Percentiles rank a stretch among this genome's conserved stretches.
phyloP scores from a whole-genome alignment of 163 green algal species.

The Trebouxiophyceae sp. region DNA sequence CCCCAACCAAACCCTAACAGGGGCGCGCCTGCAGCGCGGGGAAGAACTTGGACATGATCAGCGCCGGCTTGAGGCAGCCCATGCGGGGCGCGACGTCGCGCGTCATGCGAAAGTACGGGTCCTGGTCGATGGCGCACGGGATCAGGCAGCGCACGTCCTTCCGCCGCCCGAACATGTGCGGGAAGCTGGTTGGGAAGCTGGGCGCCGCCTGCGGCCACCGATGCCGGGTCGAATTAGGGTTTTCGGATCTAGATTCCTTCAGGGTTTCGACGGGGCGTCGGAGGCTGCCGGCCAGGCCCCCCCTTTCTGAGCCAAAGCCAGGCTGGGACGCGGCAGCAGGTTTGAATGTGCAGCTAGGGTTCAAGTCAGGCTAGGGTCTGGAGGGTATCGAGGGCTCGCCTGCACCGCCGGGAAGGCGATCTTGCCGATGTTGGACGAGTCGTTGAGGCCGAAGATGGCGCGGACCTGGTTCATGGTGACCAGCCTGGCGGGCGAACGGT shows the following conservation, averaged over 20 bases:
- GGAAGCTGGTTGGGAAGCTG: constrained; percentile 87
- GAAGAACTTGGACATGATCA: constrained; percentile 98
- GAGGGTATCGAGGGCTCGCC: no score
- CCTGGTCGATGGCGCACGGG: constrained; percentile 88
- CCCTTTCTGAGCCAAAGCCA: not conserved
- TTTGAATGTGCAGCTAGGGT: no score
- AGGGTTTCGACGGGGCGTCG: no score
- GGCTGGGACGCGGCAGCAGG: constrained; percentile 5
- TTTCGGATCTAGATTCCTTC: no score
- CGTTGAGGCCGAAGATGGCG: constrained; percentile 92
- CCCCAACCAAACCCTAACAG: no score
- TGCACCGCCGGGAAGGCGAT: constrained; percentile 90
- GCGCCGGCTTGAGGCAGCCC: constrained; percentile 84
- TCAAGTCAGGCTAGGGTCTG: no score
- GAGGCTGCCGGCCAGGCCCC: not conserved
- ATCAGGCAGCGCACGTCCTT: constrained; percentile 78
- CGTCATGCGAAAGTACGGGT: constrained; percentile 99
- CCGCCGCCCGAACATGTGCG: constrained; percentile 88
- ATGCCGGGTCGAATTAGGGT: no score
- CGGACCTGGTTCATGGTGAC: constrained; percentile 73
- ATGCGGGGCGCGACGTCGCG: constrained; percentile 85
- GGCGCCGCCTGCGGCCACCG: no score
- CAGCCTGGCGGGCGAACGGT: no score
- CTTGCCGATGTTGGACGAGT: constrained; percentile 91
- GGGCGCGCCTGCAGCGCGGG: constrained; percentile 69